A percentile compares a stretch with the other conserved stretches of the same genome.
phyloP scores from a whole-genome alignment of 176 grass and related monocot species.

The Eremochloa ophiuroides region DNA sequence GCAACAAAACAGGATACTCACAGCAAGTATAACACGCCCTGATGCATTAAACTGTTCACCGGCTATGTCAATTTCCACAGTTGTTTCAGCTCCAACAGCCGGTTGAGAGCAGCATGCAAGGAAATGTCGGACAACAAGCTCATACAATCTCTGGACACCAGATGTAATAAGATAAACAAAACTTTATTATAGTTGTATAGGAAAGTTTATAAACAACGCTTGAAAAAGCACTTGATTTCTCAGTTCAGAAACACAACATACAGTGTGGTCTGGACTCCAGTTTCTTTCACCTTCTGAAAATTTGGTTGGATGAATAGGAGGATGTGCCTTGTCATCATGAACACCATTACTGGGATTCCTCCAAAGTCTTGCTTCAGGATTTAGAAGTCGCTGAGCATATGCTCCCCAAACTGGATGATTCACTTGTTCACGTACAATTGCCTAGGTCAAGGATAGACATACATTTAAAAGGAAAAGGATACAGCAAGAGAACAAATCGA shows the following conservation, averaged over 20 bases:
- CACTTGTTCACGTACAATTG: slow-evolving; percentile 67
- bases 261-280: slow-evolving; percentile 66
- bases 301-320: slow-evolving; percentile 95
- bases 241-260: slow-evolving; percentile 32
- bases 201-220: not conserved
- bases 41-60: slow-evolving; percentile 83
- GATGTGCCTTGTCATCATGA: slow-evolving; percentile 96
- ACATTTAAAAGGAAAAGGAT: slow-evolving; percentile 16
- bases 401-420: slow-evolving; percentile 73
- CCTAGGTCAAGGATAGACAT: slow-evolving; percentile 40
- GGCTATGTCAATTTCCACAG: slow-evolving; percentile 81
- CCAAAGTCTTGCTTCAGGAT: slow-evolving; percentile 84
- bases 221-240: not conserved
- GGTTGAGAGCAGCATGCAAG: slow-evolving; percentile 97
- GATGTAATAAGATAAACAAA: slow-evolving; percentile 14
- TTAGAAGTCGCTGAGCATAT: slow-evolving; percentile 76
- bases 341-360: slow-evolving; percentile 92
- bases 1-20: slow-evolving; percentile 38
- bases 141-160: slow-evolving; percentile 79
- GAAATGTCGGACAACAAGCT: slow-evolving; percentile 94
- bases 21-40: slow-evolving; percentile 78
- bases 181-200: slow-evolving; percentile 3
- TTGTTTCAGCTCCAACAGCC: slow-evolving; percentile 90
- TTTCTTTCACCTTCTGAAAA: slow-evolving; percentile 58
- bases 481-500: not conserved